Evolutionary conservation across 2,329 filamentous ascomycete species (phyloP).

Genomic region (Colletotrichum tanaceti): DNA sequence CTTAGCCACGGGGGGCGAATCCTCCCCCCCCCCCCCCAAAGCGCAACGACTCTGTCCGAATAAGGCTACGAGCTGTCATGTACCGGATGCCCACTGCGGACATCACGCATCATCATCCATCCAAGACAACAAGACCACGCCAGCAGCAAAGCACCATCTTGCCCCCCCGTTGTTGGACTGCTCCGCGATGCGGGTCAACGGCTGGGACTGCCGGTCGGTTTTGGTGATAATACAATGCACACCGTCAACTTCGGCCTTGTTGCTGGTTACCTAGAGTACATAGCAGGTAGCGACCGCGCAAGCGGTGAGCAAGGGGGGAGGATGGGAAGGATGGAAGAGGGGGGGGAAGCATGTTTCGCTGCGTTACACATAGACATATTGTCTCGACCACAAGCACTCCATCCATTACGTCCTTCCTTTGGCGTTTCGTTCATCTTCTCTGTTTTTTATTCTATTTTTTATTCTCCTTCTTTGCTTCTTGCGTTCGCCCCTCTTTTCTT

Average conservation of each 20-base stretch:
- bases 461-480: background rate
- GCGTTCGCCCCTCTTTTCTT: background rate
- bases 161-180: no score
- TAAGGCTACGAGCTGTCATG: background rate
- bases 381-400: background rate
- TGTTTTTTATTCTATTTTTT: background rate
- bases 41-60: slow-evolving; percentile 10
- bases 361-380: background rate
- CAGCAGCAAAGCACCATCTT: background rate
- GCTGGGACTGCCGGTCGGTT: background rate
- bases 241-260: background rate
- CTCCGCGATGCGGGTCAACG: background rate
- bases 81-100: slow-evolving; percentile 15
- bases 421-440: background rate
- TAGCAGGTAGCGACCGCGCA: background rate
- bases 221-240: background rate
- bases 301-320: slow-evolving; percentile 9
- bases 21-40: no score
- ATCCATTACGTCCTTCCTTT: no score
- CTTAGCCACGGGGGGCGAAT: slow-evolving; percentile 13
- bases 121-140: no score
- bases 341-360: background rate
- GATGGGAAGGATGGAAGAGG: no score
- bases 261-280: no score
- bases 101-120: slow-evolving; percentile 13